Evolutionary conservation across 331 rosid genomes (phyloP), one percentile per base, ranked within the genome.

Genomic region (Quercus tomentella): DNA sequence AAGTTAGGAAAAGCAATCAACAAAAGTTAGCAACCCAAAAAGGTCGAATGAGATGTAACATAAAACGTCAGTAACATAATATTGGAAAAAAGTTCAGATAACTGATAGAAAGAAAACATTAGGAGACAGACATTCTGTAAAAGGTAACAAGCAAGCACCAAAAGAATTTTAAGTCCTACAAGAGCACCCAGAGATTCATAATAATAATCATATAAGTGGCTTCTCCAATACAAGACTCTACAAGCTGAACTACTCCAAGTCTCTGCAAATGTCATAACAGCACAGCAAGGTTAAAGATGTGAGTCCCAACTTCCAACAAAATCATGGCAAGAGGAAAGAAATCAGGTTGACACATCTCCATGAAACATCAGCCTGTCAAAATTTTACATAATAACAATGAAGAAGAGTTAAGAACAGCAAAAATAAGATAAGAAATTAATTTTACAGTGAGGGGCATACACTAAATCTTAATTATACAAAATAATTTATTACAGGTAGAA

Each of bases 291-390:
- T 95, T 95, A 95, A 93, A 89, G 94, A 87, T 73, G 98, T 92
- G 99, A 96, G 97, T 93, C 99, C 96, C 94, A 96, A 96, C 97
- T 96, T 93, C 97, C 90, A 96, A 96, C 93, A 91, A 96, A 96
- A 91, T 93, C 98, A 93, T 93, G 97, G 97, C 96, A 96, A 93
- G 89, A 89, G 94, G 98, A 83, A 93, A 89, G 97, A 90, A 93
- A 93, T 93, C 97, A 89, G 95, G 98, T 86, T 91, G 93, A 93
- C 91, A 91, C 89, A 87, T 97, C 98, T 93, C 99, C 99, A 87
- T 90, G 92, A 93, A 93, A 96, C 98, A 84, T 90, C 96, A 90
- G 89, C 99, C 98, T 96, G 99, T 96, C 81, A 92, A 89, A 91
- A 86, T 79, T 89, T 87, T 93, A 85, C 83, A 93, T 87, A 77